phyloP scores from a whole-genome alignment of 768 basidiomycete genomes.

The Leucosporidium yakuticum region DNA sequence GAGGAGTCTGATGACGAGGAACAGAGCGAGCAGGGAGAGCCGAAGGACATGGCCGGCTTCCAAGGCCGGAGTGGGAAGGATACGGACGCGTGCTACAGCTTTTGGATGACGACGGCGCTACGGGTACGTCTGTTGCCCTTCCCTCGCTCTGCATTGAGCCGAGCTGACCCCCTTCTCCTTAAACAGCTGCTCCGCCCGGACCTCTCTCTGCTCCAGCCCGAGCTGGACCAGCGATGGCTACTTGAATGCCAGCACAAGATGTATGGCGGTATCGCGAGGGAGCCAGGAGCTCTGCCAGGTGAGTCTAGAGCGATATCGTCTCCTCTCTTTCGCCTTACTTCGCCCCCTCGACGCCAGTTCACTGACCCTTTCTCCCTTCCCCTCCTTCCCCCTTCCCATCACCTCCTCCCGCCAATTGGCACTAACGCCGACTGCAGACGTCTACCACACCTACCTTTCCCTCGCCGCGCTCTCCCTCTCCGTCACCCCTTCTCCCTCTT shows the following conservation, averaged over 20 bases:
- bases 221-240: slow-evolving; percentile 59
- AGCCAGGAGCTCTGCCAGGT: slow-evolving; percentile 75
- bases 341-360: background rate
- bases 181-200: slow-evolving; percentile 8
- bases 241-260: slow-evolving; percentile 68
- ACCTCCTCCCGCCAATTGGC: no score
- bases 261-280: slow-evolving; percentile 82
- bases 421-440: slow-evolving; percentile 53
- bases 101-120: slow-evolving; percentile 84
- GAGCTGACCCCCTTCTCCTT: background rate
- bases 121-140: slow-evolving; percentile 50
- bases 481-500: slow-evolving; percentile 65
- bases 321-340: slow-evolving; percentile 9
- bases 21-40: background rate
- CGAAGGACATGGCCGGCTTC: slow-evolving; percentile 61
- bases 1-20: slow-evolving; percentile 3
- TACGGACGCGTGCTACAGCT: slow-evolving; percentile 91
- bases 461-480: slow-evolving; percentile 68
- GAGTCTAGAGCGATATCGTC: slow-evolving; percentile 28
- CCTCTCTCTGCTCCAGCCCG: slow-evolving; percentile 48
- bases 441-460: slow-evolving; percentile 89
- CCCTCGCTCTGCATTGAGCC: background rate
- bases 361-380: background rate
- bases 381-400: slow-evolving; percentile 12
- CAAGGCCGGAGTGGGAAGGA: slow-evolving; percentile 80